Evolutionary conservation across 768 basidiomycete species (phyloP), one percentile per base, ranked within the genome.

Genomic region (Tremella fuciformis): DNA sequence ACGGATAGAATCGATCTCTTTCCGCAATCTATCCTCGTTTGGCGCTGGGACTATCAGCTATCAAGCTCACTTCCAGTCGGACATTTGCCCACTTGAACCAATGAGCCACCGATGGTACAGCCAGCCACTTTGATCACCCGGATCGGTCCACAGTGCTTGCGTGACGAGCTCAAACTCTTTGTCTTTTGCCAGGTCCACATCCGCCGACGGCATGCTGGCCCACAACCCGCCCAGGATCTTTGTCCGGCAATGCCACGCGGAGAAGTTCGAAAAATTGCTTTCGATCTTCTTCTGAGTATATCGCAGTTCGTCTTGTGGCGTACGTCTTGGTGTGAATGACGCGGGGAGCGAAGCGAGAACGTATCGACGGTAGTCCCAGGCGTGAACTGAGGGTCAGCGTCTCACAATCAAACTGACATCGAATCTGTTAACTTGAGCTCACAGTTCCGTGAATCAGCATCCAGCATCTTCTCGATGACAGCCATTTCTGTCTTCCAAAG

Each of bases 91-190:
- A 87, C 92, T 87, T 62, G 83, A 77, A 8, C 90, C 91, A 53
- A 97, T 83, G 1, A 99, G 81, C 92, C 94, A 98, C n/a, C 92
- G 84, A 70, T 98, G 96, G 75, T 98, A 99, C 57, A 99, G 84
- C 96, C 96, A 99, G 0, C 89, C 91, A 60, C 90, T 91, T 76
- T 98, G 94, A 76, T 98, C 94, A 46, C 85, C 84, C 2, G 96
- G 96, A 70, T 97, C 93, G 0, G 93, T 96, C 78, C 92, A 99
- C 80, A 98, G 84, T 0, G 94, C 96, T 70, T 94, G 91, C 67
- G 85, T 83, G 13, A 97, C 86, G 8, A 98, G 81, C 40, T 92
- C 90, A 71, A 94, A 91, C 73, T 99, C 96, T 8, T 46, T 22
- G 69, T 89, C 85, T 66, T 84, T 84, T 37, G 83, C 84, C 67